These are phyloP conservation scores for Cardamine chenopodiifolia DNA, from an alignment of 345 rosid genomes.

Conservation along the genomic window DNA sequence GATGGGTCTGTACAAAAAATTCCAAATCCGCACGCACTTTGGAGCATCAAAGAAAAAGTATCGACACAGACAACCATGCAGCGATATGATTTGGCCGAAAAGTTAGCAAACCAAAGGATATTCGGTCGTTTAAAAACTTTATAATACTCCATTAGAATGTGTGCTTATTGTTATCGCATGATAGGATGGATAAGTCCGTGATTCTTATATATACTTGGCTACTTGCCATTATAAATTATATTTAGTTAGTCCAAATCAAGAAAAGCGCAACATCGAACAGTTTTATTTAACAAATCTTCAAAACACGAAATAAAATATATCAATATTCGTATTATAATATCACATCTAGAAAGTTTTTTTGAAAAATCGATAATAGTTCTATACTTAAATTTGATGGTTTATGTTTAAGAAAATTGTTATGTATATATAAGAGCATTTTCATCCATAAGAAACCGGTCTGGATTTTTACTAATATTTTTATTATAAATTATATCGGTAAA, in stretches of 20 bases:
- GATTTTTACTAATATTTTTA: too few relatives aligned
- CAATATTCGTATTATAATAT: too few relatives aligned
- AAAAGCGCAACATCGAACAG: not conserved
- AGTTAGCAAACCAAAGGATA: constrained; percentile 17
- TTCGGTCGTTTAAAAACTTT: not conserved
- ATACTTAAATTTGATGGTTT: not conserved
- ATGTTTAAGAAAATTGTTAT: not conserved
- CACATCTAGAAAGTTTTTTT: not conserved
- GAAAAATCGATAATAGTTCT: not conserved
- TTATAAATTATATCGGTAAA: too few relatives aligned
- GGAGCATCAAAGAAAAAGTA: not conserved
- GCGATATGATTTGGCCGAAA: not conserved
- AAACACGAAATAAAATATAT: too few relatives aligned
- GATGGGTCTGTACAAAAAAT: constrained; percentile 5
- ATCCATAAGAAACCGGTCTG: too few relatives aligned
- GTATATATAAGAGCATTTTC: too few relatives aligned
- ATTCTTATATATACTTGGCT: not conserved
- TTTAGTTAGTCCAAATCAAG: not conserved
- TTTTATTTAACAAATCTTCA: not conserved
- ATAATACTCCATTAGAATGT: not conserved
- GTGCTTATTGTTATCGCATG: not conserved
- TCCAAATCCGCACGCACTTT: constrained; percentile 17
- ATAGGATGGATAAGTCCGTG: not conserved
- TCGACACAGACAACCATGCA: constrained; percentile 28
- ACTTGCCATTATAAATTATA: not conserved